Evolutionary conservation across 2,329 filamentous ascomycete species (phyloP).

Genomic region (Colletotrichum tropicale): DNA sequence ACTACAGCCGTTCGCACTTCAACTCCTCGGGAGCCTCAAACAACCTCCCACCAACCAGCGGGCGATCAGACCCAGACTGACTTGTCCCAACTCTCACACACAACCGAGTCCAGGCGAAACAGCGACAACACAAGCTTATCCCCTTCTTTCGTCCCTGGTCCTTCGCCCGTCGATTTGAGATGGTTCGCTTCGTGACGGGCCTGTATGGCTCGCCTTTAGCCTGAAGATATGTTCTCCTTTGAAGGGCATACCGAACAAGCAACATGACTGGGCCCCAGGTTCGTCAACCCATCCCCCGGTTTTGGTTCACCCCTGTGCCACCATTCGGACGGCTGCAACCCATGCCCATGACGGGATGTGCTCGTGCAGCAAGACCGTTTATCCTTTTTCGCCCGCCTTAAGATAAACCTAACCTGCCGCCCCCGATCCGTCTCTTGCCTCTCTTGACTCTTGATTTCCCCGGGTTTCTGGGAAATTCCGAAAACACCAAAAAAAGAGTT

Average conservation of each 20-base stretch:
- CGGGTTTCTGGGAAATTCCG: conserved; percentile 19
- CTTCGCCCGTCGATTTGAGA: neutral
- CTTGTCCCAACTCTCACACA: conserved; percentile 21
- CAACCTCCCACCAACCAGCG: neutral
- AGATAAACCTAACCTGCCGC: conserved; percentile 16
- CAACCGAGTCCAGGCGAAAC: conserved; percentile 17
- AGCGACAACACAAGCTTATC: conserved; percentile 14
- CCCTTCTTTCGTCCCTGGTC: conserved; percentile 1
- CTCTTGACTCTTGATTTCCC: neutral
- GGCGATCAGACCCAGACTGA: conserved; percentile 14
- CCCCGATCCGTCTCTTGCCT: neutral
- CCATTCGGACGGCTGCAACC: neutral
- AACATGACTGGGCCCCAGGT: neutral
- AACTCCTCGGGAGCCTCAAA: neutral
- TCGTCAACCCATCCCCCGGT: neutral
- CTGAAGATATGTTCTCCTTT: neutral
- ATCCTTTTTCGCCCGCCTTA: neutral
- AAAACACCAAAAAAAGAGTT: neutral
- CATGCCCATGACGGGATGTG: conserved; percentile 1
- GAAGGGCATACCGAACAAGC: neutral
- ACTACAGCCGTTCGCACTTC: neutral
- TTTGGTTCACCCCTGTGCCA: neutral
- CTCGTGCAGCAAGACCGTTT: neutral
- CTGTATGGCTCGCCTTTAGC: neutral
- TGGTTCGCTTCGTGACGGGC: conserved; percentile 3